Percentiles rank a stretch among this genome's conserved stretches.
Conservation (phyloP, 371 early-diverging fungal genomes). For the Mortierella sp. region DNA sequence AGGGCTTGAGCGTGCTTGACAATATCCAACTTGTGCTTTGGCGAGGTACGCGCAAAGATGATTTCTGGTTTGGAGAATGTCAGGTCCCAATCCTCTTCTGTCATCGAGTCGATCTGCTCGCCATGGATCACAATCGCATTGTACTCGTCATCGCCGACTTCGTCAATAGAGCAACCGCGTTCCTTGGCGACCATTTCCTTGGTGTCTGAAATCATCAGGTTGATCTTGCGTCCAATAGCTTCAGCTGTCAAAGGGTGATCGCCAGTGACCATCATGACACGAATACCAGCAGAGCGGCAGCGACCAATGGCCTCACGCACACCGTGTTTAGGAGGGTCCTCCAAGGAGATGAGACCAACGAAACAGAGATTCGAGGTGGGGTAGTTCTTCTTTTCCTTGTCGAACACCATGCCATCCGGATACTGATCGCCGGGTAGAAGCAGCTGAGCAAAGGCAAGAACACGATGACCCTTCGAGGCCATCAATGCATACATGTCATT, state of each 20-base stretch:
- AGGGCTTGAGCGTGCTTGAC: conserved; percentile 82
- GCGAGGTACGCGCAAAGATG: conserved; percentile 92
- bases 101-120: conserved; percentile 80
- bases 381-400: conserved; percentile 80
- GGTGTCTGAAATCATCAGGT: conserved; percentile 89
- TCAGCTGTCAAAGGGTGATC: conserved; percentile 93
- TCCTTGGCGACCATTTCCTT: conserved; percentile 77
- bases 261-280: conserved; percentile 97
- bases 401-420: conserved; percentile 77
- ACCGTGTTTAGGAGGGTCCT: conserved; percentile 97
- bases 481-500: conserved; percentile 81
- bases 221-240: conserved; percentile 90
- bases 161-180: conserved; percentile 65
- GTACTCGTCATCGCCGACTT: conserved; percentile 82
- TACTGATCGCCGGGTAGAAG: conserved; percentile 70
- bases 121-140: conserved; percentile 93
- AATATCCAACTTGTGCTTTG: conserved; percentile 90
- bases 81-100: conserved; percentile 89
- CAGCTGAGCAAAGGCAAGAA: conserved; percentile 90
- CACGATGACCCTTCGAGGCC: conserved; percentile 94
- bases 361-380: conserved; percentile 79
- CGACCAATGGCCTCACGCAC: conserved; percentile 94
- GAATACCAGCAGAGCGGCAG: conserved; percentile 91
- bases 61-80: conserved; percentile 88
- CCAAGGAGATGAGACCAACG: conserved; percentile 89